These are phyloP conservation scores for Mollisia scopiformis DNA, from an alignment of 2,329 filamentous ascomycete genomes.

Conservation along the genomic window DNA sequence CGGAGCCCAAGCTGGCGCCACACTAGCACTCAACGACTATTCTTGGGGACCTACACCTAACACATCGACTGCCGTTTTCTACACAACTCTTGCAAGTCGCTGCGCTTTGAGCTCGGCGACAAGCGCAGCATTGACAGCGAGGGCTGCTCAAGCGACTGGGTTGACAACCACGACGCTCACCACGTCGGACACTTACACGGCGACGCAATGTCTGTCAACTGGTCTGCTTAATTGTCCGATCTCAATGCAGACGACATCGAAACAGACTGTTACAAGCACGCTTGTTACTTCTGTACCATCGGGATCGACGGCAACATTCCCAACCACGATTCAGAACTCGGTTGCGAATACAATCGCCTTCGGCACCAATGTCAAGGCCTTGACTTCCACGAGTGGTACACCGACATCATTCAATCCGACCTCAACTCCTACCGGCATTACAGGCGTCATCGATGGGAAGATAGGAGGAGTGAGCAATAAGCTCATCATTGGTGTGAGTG, in stretches of 20 bases:
- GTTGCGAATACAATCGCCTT: conserved; percentile 45
- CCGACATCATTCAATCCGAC: conserved; percentile 48
- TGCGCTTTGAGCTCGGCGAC: conserved; percentile 40
- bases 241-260: conserved; percentile 49
- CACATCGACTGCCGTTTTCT: conserved; percentile 54
- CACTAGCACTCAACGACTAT: conserved; percentile 44
- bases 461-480: conserved; percentile 44
- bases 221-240: conserved; percentile 52
- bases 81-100: conserved; percentile 49
- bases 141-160: conserved; percentile 18
- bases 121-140: conserved; percentile 23
- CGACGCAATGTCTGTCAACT: conserved; percentile 45
- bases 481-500: conserved; percentile 50
- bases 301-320: conserved; percentile 44
- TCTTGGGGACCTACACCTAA: conserved; percentile 54
- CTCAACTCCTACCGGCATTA: conserved; percentile 28
- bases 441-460: conserved; percentile 28
- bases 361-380: conserved; percentile 40
- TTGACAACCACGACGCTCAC: conserved; percentile 16
- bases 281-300: conserved; percentile 44
- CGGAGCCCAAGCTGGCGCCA: conserved; percentile 57
- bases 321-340: conserved; percentile 37
- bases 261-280: conserved; percentile 42
- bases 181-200: conserved; percentile 43
- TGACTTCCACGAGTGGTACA: conserved; percentile 45